These are phyloP conservation scores for Tolypocladium inflatum DNA, from an alignment of 2,329 filamentous ascomycete species.

Conservation along the genomic window DNA sequence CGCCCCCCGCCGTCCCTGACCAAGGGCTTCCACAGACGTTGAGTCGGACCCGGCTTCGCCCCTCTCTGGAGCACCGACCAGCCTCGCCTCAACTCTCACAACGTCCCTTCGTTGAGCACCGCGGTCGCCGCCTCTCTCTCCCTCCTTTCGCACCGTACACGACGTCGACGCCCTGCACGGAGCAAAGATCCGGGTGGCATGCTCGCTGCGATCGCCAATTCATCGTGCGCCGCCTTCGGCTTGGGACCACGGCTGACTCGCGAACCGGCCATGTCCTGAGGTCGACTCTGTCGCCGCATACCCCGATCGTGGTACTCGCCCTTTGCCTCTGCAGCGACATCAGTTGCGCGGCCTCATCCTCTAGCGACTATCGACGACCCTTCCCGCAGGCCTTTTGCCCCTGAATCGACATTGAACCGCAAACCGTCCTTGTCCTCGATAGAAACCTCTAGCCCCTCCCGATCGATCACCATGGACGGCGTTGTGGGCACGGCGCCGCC, in stretches of 20 bases:
- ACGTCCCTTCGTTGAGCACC: neutral
- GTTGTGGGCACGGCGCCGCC: slow-evolving; percentile 49
- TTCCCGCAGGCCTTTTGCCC: neutral
- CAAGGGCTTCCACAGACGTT: neutral
- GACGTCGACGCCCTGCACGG: neutral
- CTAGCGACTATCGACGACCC: slow-evolving; percentile 6
- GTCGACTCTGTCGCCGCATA: slow-evolving; percentile 18
- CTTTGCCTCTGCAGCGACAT: neutral
- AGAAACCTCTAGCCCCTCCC: neutral
- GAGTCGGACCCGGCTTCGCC: neutral
- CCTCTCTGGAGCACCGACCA: neutral
- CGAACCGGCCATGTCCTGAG: slow-evolving; percentile 23
- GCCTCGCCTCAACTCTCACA: neutral
- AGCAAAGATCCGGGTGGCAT: slow-evolving; percentile 7
- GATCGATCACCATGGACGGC: slow-evolving; percentile 43
- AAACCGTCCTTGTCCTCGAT: neutral
- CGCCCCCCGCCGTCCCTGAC: neutral
- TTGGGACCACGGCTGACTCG: slow-evolving; percentile 18
- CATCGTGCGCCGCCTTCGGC: slow-evolving; percentile 13
- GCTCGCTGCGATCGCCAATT: slow-evolving; percentile 6
- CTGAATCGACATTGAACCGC: neutral
- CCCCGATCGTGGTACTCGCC: slow-evolving; percentile 12
- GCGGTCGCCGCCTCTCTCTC: neutral
- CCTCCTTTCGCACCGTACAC: neutral
- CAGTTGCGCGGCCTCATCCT: neutral